Evolutionary conservation across 257 asterid genomes (phyloP), one percentile per base, ranked within the genome.

Genomic region (Petrea volubilis): DNA sequence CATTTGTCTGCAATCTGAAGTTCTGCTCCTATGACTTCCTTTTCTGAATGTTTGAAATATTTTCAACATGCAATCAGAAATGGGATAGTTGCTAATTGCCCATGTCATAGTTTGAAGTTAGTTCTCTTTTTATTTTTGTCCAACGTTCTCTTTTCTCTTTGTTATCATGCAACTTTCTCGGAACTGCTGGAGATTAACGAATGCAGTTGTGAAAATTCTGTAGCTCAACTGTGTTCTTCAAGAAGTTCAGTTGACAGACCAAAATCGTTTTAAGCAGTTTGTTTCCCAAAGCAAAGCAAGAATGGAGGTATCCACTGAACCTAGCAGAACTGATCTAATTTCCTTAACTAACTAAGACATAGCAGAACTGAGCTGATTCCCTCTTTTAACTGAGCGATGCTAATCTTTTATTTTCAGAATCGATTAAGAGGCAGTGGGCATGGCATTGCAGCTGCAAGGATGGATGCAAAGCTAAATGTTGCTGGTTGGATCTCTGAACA

Each of bases 381-480:
- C 5, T 59, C 15, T 59, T 47, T 20, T 33, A 49, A 24, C 70
- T 34, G 60, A 74, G 25, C 74, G 74, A 70, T 70, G 60, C 76
- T 52, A 69, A 60, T 77, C 53, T n/a, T 47, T 75, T 69, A 51
- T 36, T 63, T 80, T 49, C 83, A 95, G 99, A 95, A 95, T 78
- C 99, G 96, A 38, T 67, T 95, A 72, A 88, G 98, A 83, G 98
- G 99, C 88, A 90, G 99, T 50, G 99, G 99, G 4, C 99, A 95
- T 78, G 86, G 98, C 75, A 76, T 95, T 81, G 99, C 99, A 5
- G 97, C 97, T 77, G 82, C 97, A 60, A 88, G 99, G 81, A 88
- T 95, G 98, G 99, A 88, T 79, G 98, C 98, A 47, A 95, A 95
- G 83, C 97, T 95, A 71, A 95, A 92, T 56, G 78, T 82, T 85